Conservation (phyloP, 2,329 filamentous ascomycete genomes). For the Colletotrichum godetiae region DNA sequence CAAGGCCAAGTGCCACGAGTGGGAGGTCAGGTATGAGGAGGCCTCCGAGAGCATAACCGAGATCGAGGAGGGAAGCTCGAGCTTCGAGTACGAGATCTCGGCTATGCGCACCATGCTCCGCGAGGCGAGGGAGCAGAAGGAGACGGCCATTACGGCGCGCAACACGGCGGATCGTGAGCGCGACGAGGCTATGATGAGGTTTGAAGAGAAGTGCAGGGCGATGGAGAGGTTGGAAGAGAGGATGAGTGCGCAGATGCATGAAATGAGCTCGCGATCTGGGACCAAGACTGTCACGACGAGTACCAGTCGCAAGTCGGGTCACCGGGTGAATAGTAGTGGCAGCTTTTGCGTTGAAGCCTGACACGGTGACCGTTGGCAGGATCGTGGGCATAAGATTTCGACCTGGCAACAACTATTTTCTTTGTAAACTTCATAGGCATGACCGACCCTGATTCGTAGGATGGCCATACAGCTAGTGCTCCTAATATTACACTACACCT, state of each 20-base stretch:
- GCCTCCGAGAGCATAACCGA: conserved; percentile 30
- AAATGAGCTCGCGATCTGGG: not conserved
- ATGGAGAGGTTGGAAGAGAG: conserved; percentile 32
- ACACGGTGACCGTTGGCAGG: not conserved
- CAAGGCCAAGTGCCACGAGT: conserved; percentile 24
- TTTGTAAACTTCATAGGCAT: not conserved
- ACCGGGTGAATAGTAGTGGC: not conserved
- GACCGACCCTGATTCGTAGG: not conserved
- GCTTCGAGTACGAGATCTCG: conserved; percentile 23
- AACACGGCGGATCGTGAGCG: conserved; percentile 27
- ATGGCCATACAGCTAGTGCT: not conserved
- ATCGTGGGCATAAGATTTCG: not conserved
- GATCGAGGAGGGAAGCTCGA: conserved; percentile 28
- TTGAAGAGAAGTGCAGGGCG: conserved; percentile 24
- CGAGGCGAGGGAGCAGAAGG: conserved; percentile 30
- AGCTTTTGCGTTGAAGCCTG: not conserved
- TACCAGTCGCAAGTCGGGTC: not conserved
- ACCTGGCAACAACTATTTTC: not conserved
- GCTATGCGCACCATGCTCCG: conserved; percentile 26
- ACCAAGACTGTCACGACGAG: conserved; percentile 1
- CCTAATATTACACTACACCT: not conserved
- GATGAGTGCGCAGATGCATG: conserved; percentile 22
- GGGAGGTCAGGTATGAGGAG: conserved; percentile 24
- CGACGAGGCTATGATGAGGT: conserved; percentile 10
- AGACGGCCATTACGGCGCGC: conserved; percentile 22